Conservation (phyloP, 148 eudicot genomes). For the Vaccinium macrocarpon region DNA sequence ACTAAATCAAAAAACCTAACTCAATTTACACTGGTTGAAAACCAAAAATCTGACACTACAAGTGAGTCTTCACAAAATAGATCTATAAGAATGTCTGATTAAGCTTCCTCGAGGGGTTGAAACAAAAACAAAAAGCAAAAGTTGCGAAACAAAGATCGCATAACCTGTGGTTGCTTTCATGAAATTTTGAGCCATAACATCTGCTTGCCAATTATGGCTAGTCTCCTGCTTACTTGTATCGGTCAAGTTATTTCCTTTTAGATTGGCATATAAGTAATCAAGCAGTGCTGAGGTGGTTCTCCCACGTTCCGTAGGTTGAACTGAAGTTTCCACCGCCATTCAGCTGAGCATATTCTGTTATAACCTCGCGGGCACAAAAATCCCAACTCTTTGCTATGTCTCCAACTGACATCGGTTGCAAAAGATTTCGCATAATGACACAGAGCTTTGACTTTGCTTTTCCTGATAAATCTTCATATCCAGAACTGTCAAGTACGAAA, state of each 20-base stretch:
- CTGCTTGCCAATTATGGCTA: not conserved
- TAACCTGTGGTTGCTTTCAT: not conserved
- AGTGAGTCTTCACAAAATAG: not conserved
- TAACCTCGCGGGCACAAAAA: constrained; percentile 32
- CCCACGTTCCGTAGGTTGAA: constrained; percentile 43
- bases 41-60: not conserved
- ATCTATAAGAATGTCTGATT: no score
- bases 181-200: not conserved
- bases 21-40: not conserved
- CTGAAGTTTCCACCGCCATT: constrained; percentile 36
- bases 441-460: constrained; percentile 29
- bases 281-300: constrained; percentile 20
- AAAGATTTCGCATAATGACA: constrained; percentile 24
- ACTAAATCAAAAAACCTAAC: not conserved
- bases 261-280: not conserved
- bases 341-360: constrained; percentile 28
- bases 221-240: not conserved
- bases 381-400: constrained; percentile 55
- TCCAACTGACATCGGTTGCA: constrained; percentile 35
- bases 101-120: not conserved
- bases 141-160: not conserved
- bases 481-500: not conserved
- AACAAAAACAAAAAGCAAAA: not conserved
- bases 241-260: not conserved
- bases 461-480: constrained; percentile 22